Evolutionary conservation across 2,329 filamentous ascomycete species (phyloP), one percentile per base, ranked within the genome.

Genomic region (Cercospora berteroae): DNA sequence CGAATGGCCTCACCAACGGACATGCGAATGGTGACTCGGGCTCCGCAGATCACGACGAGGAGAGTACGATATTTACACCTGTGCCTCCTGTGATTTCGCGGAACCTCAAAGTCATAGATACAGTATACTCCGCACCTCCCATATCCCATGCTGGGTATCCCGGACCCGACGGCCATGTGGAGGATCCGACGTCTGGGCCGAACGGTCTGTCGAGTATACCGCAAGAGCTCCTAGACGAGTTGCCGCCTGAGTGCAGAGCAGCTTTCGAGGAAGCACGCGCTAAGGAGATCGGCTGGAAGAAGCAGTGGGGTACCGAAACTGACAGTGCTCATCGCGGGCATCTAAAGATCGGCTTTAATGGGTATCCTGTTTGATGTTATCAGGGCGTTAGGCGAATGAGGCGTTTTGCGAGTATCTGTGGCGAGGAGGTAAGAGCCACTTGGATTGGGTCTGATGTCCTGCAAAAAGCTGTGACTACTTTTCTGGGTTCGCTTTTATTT

Each of bases 211-310:
- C 83, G n/a, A 83, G 85, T 50, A 83, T 93, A 6, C 79, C 88
- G 1, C 84, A 88, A 60, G 90, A 92, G 9, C 83, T 93, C 70
- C 82, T 86, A 66, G 85, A 87, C 31, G 83, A 90, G 67, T 82
- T 94, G 67, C 90, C 90, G 1, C 79, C 85, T 1, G 88, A 92
- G 70, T 95, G 92, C 77, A 86, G 90, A 42, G 81, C 83, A 42
- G 90, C 91, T 0, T 93, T 97, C 69, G 83, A 93, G 60, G 82
- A 86, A 63, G 89, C 92, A 3, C 82, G 88, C 61, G 80, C 81
- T 10, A 83, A 85, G 64, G 92, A 97, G 78, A 78, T 80, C 68
- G 80, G 85, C 63, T 98, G 93, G 91, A 91, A 91, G 77, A 82
- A 80, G 33, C 85, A 84, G 70, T 97, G 93, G 92, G 86, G 86